Conservation (phyloP, 1,139 yeast species). For the Meyerozyma smithsonii region DNA sequence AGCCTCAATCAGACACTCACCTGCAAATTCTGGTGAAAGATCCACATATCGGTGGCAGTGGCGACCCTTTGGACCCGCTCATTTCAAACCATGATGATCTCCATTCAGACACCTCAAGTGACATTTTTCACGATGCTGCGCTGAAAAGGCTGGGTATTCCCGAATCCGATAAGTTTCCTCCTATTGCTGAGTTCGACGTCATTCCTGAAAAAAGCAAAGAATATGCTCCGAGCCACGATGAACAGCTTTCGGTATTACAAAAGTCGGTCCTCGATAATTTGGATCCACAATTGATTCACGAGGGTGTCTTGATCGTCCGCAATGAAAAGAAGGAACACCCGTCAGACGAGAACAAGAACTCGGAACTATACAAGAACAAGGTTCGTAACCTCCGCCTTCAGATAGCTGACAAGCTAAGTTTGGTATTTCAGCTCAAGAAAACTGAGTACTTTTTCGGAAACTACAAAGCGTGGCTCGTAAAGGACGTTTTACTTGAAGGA, state of each 20-base stretch:
- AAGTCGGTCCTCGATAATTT: constrained; percentile 33
- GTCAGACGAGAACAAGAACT: constrained; percentile 7
- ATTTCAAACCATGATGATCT: neutral
- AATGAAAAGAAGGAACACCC: constrained; percentile 9
- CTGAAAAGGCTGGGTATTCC: neutral
- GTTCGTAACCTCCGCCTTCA: constrained; percentile 18
- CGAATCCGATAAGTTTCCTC: neutral
- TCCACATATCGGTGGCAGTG: too few species aligned
- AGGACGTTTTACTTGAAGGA: constrained; percentile 83
- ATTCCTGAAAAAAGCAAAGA: neutral
- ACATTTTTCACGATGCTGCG: neutral
- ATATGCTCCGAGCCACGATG: neutral
- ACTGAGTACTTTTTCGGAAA: constrained; percentile 52
- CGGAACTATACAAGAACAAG: constrained; percentile 10
- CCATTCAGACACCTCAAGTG: neutral
- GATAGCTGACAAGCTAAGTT: constrained; percentile 35
- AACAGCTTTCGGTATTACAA: constrained; percentile 20
- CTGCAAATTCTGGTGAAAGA: too few species aligned
- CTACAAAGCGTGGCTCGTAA: constrained; percentile 73
- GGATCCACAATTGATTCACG: constrained; percentile 20
- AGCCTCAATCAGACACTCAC: too few species aligned
- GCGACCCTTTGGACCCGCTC: too few species aligned
- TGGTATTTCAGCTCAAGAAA: constrained; percentile 36
- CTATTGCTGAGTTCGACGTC: neutral
- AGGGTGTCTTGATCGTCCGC: constrained; percentile 17